Evolutionary conservation across 331 rosid species (phyloP).

Genomic region (Malus hybrid): DNA sequence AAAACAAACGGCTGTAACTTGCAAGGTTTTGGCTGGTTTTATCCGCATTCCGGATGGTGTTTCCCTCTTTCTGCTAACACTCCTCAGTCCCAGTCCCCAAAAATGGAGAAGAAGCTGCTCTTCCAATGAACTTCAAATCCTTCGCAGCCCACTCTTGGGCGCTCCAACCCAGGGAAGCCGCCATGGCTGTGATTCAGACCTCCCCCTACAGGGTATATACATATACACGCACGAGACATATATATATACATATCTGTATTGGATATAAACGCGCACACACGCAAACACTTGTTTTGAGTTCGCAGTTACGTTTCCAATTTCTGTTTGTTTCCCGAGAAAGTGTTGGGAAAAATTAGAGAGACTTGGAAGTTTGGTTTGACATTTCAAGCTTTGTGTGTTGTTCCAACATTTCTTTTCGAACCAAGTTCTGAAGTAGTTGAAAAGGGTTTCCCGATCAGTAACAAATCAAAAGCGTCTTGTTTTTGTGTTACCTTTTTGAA

Average conservation of each 20-base stretch:
- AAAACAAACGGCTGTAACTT: slow-evolving; percentile 1
- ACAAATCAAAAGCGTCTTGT: too few species aligned
- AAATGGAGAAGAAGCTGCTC: slow-evolving; percentile 16
- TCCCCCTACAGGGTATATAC: slow-evolving; percentile 54
- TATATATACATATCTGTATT: background rate
- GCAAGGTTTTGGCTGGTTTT: slow-evolving; percentile 10
- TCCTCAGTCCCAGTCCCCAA: background rate
- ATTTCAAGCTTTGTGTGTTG: background rate
- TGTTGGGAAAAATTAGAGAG: background rate
- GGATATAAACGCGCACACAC: background rate
- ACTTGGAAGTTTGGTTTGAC: background rate
- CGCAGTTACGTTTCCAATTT: background rate
- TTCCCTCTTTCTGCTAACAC: slow-evolving; percentile 18
- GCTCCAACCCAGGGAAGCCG: slow-evolving; percentile 33
- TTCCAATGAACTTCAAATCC: slow-evolving; percentile 38
- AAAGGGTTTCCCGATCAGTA: too few species aligned
- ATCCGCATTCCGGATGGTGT: slow-evolving; percentile 14
- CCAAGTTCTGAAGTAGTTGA: too few species aligned
- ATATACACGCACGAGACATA: background rate
- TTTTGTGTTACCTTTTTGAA: background rate
- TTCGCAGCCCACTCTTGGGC: slow-evolving; percentile 40
- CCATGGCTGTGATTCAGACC: slow-evolving; percentile 44
- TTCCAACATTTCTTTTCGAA: background rate
- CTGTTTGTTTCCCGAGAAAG: slow-evolving; percentile 7
- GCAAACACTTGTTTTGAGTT: background rate